Base-by-base conservation (phyloP, 208 protist genomes). In the Naegleria fowleri region DNA sequence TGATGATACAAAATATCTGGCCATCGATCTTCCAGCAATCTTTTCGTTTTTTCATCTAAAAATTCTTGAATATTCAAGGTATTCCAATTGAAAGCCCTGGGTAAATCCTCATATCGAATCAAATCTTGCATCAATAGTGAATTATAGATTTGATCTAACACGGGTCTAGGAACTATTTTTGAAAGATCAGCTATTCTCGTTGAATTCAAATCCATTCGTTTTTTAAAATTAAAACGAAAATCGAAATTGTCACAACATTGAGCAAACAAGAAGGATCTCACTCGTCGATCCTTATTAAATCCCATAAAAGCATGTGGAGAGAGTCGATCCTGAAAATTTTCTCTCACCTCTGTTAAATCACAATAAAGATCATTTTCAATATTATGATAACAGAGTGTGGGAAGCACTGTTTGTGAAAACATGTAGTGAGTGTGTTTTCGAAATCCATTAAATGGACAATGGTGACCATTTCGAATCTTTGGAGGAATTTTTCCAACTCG, bases 231-330 rank as follows among this genome's bases (percentile, higher is more conserved):
- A 79, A 79, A 79, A 36, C 9, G 29, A 79, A 79, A 79, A 7
- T 36, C 67, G 6, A 79, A 79, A 79, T 79, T 79, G 25, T 79
- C 67, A 79, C 67, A 79, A 79, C 67, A 79, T 79, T 79, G 67
- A 36, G 67, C 29, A 79, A 79, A 79, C n/a, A 36, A 33, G 5
- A 6, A 33, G 36, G 25, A 25, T 79, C 67, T 79, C 29, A 79
- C 29, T 79, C 67, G 19, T 79, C 6, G 9, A 79, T 79, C 9
- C n/a, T n/a, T 79, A 79, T 79, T 79, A 9, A 79, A 79, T 36
- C 29, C 29, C 6, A 36, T 79, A 0, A 79, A 79, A 36, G 25
- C 9, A 36, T 79, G 67, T 36, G 29, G 16, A 79, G 67, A 29
- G 9, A 79, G 29, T 79, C 29, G 19, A 25, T 79, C n/a, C 6